Evolutionary conservation across 2,329 filamentous ascomycete species (phyloP).

Genomic region (Neoascochyta sp.): DNA sequence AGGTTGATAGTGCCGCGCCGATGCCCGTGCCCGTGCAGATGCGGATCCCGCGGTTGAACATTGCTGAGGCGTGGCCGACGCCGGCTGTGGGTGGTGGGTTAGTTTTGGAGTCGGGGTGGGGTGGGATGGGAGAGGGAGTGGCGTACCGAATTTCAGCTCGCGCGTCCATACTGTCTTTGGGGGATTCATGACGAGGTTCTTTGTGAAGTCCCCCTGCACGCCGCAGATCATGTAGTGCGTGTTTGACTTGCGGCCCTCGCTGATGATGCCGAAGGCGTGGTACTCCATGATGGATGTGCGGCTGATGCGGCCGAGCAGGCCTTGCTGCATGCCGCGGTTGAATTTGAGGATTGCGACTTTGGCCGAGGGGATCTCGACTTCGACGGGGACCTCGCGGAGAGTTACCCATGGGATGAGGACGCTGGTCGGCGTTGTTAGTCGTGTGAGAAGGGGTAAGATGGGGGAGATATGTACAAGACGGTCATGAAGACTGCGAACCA

Average conservation of each 20-base stretch:
- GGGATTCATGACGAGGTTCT: conserved; percentile 29
- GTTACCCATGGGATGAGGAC: conserved; percentile 36
- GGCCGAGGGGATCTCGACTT: conserved; percentile 34
- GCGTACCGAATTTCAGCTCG: conserved; percentile 35
- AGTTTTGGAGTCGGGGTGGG: conserved; percentile 5
- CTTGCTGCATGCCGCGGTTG: conserved; percentile 37
- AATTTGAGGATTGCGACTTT: conserved; percentile 36
- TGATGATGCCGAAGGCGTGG: conserved; percentile 38
- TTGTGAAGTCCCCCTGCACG: conserved; percentile 38
- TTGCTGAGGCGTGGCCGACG: conserved; percentile 34
- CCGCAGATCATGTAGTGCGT: conserved; percentile 38
- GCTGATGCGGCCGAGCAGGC: conserved; percentile 33
- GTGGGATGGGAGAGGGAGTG: not conserved
- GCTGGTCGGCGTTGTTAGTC: conserved; percentile 14
- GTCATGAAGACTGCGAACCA: conserved; percentile 39
- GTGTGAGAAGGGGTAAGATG: too few relatives aligned
- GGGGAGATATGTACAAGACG: conserved; percentile 27
- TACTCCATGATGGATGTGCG: conserved; percentile 39
- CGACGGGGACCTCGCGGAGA: conserved; percentile 33
- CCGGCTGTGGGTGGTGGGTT: conserved; percentile 25
- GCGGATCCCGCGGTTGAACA: conserved; percentile 37
- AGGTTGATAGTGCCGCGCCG: conserved; percentile 34
- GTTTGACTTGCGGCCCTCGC: conserved; percentile 26
- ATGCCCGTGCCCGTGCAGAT: conserved; percentile 37
- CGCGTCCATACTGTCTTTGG: conserved; percentile 35